Evolutionary conservation across 371 early-diverging fungal species (phyloP), one percentile per base, ranked within the genome.

Genomic region (Mucor sp.): DNA sequence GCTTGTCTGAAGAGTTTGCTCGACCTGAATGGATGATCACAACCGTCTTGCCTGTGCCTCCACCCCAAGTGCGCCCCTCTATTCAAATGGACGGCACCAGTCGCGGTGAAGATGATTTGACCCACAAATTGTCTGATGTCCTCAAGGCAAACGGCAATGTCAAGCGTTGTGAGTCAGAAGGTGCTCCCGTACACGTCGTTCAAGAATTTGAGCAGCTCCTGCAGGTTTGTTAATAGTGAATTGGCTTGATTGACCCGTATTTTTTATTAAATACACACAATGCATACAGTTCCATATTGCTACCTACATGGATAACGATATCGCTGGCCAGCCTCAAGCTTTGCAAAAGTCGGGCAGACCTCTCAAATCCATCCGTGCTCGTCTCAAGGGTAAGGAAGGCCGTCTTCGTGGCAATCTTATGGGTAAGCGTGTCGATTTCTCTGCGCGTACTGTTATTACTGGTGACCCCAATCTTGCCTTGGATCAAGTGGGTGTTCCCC

Each of bases 361-460:
- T 53, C 84, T 97, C 67, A 99, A 99, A 81, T 92, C 97, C 19
- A 96, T 99, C 67, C 91, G 97, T 66, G 97, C 98, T 21, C 89
- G 99, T 73, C 87, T 99, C 62, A 99, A 99, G 89, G 99, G 99
- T 66, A 99, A 99, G 80, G 99, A 99, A 85, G 99, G 99, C 48
- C 94, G 99, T 70, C 87, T 99, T 60, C 92, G 99, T 82, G 99
- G 99, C 59, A 99, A 99, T 79, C 81, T 99, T 72, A 99, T 99
- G 99, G 99, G 99, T 59, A 99, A 99, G 81, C 95, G 99, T 84
- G 99, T 99, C 0, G 99, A 99, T 82, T 99, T 99, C 80, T 97
- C 97, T 53, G 99, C 99, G 7, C 94, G 99, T 78, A 98, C 99
- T 5, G 99, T 99, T 63, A 99, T 99, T 80, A 98, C 99, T 4